Base-by-base conservation (phyloP, 257 asterid species). In the Gentiana dahurica region DNA sequence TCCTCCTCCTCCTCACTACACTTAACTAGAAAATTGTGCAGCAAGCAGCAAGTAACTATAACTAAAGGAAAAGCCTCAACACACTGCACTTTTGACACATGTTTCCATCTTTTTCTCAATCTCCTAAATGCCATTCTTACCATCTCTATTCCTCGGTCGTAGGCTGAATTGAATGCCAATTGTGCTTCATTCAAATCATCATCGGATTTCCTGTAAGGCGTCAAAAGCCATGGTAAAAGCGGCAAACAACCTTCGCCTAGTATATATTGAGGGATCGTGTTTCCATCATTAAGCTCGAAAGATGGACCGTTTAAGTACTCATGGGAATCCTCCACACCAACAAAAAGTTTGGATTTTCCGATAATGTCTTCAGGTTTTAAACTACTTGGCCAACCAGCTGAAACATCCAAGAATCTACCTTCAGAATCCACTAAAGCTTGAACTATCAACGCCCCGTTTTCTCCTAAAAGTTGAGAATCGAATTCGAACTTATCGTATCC, bases 341-440 rank as follows among this genome's bases (percentile, higher is more conserved):
- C 49, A 60, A 62, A 82, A 13, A 90, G 77, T 70, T 78, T 82
- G 5, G 98, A 82, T 47, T 74, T 58, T 73, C 70, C 72, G 68
- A 90, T 73, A 49, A 90, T 71, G 8, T 72, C 53, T 36, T 72
- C 80, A 0, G 95, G 85, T 41, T 36, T 76, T 71, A 67, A 58
- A 9, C 64, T 53, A 62, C 84, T 77, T 0, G 96, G 98, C 96
- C 98, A 90, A 3, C 96, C 98, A 44, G 92, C 91, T 33, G 95
- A 87, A 37, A 90, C 92, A 64, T 90, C 98, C 65, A 87, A 71
- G 68, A 90, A 90, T 70, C 98, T 84, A 49, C 95, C 92, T 78
- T 90, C 96, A 6, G 95, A 87, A 57, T 87, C 98, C 56, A 90
- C 95, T 71, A 90, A 73, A 58, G 89, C 98, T 60, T 90, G 96